Conservation (phyloP, 1,284 basidiomycete species). For the Fomitopsis betulina region DNA sequence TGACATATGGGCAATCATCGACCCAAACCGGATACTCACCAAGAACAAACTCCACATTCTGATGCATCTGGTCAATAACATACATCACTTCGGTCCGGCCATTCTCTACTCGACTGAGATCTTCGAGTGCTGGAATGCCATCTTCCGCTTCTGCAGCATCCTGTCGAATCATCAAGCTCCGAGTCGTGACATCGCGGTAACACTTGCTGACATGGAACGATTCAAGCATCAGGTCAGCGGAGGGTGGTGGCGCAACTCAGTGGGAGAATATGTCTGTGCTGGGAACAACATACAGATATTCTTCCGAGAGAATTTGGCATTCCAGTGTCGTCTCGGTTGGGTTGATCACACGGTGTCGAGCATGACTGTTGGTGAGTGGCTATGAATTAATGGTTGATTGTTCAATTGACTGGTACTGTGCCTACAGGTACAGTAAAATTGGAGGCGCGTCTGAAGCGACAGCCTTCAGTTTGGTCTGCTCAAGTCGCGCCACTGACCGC, state of each 20-base stretch:
- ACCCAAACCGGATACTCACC: slow-evolving; percentile 17
- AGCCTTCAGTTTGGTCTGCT: no score
- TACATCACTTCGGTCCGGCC: slow-evolving; percentile 17
- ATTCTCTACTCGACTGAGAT: slow-evolving; percentile 31
- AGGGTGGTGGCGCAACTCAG: slow-evolving; percentile 17
- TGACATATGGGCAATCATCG: slow-evolving; percentile 14
- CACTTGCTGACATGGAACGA: no score
- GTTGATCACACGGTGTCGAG: background rate
- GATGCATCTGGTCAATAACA: slow-evolving; percentile 16
- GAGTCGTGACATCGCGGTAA: no score
- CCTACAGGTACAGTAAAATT: background rate
- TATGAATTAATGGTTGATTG: background rate
- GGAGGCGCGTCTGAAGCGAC: background rate
- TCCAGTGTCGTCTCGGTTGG: background rate
- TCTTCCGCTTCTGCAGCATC: no score
- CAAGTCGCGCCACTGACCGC: no score
- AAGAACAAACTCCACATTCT: slow-evolving; percentile 27
- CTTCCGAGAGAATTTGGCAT: background rate
- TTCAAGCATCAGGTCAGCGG: no score
- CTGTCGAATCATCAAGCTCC: no score
- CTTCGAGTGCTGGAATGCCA: slow-evolving; percentile 43
- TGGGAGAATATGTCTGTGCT: slow-evolving; percentile 9
- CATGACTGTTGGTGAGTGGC: background rate
- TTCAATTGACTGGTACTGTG: background rate
- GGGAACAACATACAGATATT: slow-evolving; percentile 6